Conservation (phyloP, 768 basidiomycete species). For the Heimioporus sp. region DNA sequence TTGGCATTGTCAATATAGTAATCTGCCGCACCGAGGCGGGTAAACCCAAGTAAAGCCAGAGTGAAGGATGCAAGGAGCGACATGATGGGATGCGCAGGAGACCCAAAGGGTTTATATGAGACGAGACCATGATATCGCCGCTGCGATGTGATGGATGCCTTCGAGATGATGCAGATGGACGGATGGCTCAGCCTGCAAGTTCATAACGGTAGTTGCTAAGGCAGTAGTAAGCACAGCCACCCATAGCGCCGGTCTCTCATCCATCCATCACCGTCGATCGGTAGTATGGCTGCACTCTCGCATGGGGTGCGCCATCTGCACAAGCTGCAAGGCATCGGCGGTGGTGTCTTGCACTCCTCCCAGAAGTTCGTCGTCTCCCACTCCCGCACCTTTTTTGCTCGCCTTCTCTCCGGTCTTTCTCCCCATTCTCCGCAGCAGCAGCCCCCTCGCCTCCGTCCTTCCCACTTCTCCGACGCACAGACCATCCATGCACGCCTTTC, state of each 20-base stretch:
- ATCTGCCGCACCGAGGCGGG: conserved; percentile 1
- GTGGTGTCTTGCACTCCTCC: conserved; percentile 1
- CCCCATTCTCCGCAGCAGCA: conserved; percentile 19
- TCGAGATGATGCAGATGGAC: no score
- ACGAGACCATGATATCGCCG: no score
- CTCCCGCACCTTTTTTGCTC: conserved; percentile 53
- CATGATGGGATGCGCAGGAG: no score
- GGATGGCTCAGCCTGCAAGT: no score
- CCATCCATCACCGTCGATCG: no score
- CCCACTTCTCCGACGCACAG: conserved; percentile 23
- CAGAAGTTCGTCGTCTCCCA: conserved; percentile 34
- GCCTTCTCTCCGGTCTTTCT: conserved; percentile 47
- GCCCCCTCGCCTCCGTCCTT: conserved; percentile 7
- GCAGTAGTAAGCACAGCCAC: no score
- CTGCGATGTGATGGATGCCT: no score
- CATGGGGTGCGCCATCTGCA: conserved; percentile 8
- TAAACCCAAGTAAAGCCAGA: neutral
- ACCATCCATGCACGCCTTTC: conserved; percentile 57
- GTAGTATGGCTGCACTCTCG: conserved; percentile 27
- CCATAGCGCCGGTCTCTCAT: no score
- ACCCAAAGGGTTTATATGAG: no score
- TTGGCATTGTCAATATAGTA: conserved; percentile 16
- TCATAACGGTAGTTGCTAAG: no score
- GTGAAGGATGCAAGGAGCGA: neutral
- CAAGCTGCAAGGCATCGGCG: no score